phyloP scores from a whole-genome alignment of 2,329 filamentous ascomycete species.

The Lecanoromycetidae sp. region DNA sequence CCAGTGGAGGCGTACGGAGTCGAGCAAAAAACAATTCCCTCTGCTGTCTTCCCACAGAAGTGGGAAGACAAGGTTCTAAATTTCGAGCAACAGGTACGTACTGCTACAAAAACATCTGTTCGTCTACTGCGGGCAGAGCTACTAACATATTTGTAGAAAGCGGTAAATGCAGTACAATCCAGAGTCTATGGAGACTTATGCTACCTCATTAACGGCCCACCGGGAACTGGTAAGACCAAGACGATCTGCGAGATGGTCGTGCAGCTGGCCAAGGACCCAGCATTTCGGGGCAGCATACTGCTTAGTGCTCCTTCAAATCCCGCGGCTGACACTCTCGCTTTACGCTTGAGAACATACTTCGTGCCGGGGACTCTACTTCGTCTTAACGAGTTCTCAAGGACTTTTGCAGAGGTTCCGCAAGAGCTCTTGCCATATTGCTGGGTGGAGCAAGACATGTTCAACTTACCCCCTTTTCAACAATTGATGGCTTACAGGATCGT shows the following conservation, averaged over 20 bases:
- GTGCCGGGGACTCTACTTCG: constrained; percentile 30
- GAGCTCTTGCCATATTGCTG: constrained; percentile 30
- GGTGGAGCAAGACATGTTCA: constrained; percentile 31
- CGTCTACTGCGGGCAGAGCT: not conserved
- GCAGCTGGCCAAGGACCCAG: constrained; percentile 22
- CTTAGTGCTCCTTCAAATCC: constrained; percentile 37
- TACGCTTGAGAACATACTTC: constrained; percentile 29
- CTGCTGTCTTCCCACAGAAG: constrained; percentile 24
- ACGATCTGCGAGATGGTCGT: constrained; percentile 36
- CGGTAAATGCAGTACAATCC: constrained; percentile 31
- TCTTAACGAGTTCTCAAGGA: constrained; percentile 30
- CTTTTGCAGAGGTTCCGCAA: constrained; percentile 32
- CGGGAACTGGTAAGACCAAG: constrained; percentile 43
- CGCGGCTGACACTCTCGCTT: constrained; percentile 34
- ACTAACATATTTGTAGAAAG: constrained; percentile 22
- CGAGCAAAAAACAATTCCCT: constrained; percentile 30
- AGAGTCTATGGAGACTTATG: constrained; percentile 34
- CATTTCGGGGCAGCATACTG: constrained; percentile 22
- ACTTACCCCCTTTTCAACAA: constrained; percentile 28
- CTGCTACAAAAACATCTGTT: no score
- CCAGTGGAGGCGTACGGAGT: constrained; percentile 28
- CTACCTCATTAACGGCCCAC: constrained; percentile 38
- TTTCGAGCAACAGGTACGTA: constrained; percentile 33
- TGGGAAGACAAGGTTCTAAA: constrained; percentile 34
- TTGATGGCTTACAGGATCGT: constrained; percentile 33